phyloP scores from a whole-genome alignment of 495 filamentous ascomycete genomes.

The Entonaema liquescens region DNA sequence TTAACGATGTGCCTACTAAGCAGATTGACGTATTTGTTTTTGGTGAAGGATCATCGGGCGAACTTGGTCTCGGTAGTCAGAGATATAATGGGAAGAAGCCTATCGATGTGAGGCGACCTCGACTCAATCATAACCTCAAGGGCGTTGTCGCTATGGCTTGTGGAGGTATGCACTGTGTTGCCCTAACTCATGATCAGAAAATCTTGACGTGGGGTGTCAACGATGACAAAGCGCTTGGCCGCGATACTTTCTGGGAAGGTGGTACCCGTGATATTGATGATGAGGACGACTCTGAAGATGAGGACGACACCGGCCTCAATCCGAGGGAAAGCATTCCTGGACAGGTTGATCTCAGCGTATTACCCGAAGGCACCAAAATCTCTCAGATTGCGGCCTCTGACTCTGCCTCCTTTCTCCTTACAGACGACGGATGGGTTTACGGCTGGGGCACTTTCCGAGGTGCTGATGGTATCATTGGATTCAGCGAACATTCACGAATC shows the following conservation, averaged over 20 bases:
- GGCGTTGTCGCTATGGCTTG: conserved; percentile 69
- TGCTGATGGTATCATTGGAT: conserved; percentile 77
- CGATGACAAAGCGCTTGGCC: conserved; percentile 71
- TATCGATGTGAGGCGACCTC: conserved; percentile 65
- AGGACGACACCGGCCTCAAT: conserved; percentile 62
- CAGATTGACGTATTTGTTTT: conserved; percentile 64
- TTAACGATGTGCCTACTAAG: conserved; percentile 55
- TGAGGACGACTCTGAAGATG: conserved; percentile 58
- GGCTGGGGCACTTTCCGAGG: conserved; percentile 78
- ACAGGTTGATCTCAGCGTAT: conserved; percentile 55
- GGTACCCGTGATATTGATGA: conserved; percentile 59
- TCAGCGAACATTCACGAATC: conserved; percentile 53
- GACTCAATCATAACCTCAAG: conserved; percentile 59
- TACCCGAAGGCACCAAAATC: conserved; percentile 64
- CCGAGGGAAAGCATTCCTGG: conserved; percentile 66
- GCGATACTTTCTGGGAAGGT: conserved; percentile 65
- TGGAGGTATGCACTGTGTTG: conserved; percentile 73
- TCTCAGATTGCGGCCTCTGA: conserved; percentile 69
- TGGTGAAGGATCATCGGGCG: conserved; percentile 62
- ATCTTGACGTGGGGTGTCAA: conserved; percentile 80
- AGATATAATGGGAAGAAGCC: conserved; percentile 59
- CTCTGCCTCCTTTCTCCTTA: conserved; percentile 70
- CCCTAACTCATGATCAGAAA: conserved; percentile 70
- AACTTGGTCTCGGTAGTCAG: conserved; percentile 61
- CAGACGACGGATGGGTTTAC: conserved; percentile 69